These are phyloP conservation scores for Scenedesmus sp. DNA, from an alignment of 163 green algal species.

Conservation along the genomic window DNA sequence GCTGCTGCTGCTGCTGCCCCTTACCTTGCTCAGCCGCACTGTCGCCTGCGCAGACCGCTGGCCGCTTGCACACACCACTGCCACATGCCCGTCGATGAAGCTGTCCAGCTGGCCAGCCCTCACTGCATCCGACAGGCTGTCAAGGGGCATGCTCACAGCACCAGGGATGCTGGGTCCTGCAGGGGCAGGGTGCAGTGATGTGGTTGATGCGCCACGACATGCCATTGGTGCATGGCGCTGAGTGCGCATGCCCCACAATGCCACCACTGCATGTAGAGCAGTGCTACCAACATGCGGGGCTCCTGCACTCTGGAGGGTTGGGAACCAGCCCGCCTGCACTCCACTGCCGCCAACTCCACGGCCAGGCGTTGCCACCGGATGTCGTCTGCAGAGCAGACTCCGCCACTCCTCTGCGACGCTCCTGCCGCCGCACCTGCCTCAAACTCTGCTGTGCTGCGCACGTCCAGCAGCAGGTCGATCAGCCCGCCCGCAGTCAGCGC, in stretches of 20 bases:
- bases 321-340: too few relatives aligned
- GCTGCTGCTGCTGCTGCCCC: background rate
- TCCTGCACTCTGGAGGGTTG: too few relatives aligned
- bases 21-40: conserved; percentile 61
- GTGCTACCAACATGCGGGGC: too few relatives aligned
- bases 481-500: conserved; percentile 38
- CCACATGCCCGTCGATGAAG: conserved; percentile 50
- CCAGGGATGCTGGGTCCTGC: background rate
- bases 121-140: conserved; percentile 3
- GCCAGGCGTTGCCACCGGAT: background rate
- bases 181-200: background rate
- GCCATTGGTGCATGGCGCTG: too few relatives aligned
- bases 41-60: conserved; percentile 59
- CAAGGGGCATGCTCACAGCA: conserved; percentile 20
- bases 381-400: background rate
- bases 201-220: too few relatives aligned
- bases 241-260: too few relatives aligned
- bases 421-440: conserved; percentile 16
- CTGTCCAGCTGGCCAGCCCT: conserved; percentile 50
- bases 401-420: too few relatives aligned
- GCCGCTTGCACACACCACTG: conserved; percentile 60
- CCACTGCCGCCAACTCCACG: too few relatives aligned
- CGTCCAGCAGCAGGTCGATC: conserved; percentile 62
- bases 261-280: too few relatives aligned
- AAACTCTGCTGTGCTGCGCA: conserved; percentile 56